These are phyloP conservation scores for Phialophora expanda DNA, from an alignment of 2,329 filamentous ascomycete species.

Conservation along the genomic window DNA sequence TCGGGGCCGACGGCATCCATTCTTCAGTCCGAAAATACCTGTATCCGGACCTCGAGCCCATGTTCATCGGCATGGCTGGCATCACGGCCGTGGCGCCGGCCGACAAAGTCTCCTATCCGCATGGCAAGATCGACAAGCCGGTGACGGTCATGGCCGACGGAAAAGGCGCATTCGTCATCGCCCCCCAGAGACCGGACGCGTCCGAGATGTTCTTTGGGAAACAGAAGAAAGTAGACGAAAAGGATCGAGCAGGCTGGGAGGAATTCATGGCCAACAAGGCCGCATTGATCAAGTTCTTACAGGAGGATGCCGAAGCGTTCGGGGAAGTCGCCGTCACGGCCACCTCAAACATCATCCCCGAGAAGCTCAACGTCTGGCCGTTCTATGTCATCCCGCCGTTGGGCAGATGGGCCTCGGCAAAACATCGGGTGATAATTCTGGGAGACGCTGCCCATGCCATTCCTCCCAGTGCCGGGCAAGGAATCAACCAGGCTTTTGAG, in stretches of 20 bases:
- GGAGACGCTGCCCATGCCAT: slow-evolving; percentile 65
- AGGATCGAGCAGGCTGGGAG: slow-evolving; percentile 45
- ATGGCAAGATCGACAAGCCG: slow-evolving; percentile 26
- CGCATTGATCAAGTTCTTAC: slow-evolving; percentile 33
- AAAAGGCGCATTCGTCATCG: slow-evolving; percentile 47
- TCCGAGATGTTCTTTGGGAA: slow-evolving; percentile 46
- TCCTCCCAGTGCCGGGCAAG: slow-evolving; percentile 61
- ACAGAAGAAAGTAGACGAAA: slow-evolving; percentile 44
- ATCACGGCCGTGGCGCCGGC: slow-evolving; percentile 43
- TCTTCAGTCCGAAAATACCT: slow-evolving; percentile 61
- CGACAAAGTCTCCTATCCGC: slow-evolving; percentile 17
- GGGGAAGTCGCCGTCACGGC: slow-evolving; percentile 27
- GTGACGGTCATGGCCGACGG: slow-evolving; percentile 29
- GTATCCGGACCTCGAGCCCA: slow-evolving; percentile 55
- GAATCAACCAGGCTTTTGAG: slow-evolving; percentile 62
- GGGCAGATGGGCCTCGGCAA: slow-evolving; percentile 57
- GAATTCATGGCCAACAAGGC: slow-evolving; percentile 43
- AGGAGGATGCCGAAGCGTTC: slow-evolving; percentile 29
- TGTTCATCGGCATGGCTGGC: slow-evolving; percentile 57
- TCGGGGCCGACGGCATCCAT: slow-evolving; percentile 67
- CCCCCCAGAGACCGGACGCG: slow-evolving; percentile 46
- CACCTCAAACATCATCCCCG: slow-evolving; percentile 27
- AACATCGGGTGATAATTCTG: slow-evolving; percentile 57
- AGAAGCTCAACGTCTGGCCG: slow-evolving; percentile 52
- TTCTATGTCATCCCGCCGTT: slow-evolving; percentile 58